phyloP scores from a whole-genome alignment of 2,329 filamentous ascomycete genomes.

The Epichloe hybrida region DNA sequence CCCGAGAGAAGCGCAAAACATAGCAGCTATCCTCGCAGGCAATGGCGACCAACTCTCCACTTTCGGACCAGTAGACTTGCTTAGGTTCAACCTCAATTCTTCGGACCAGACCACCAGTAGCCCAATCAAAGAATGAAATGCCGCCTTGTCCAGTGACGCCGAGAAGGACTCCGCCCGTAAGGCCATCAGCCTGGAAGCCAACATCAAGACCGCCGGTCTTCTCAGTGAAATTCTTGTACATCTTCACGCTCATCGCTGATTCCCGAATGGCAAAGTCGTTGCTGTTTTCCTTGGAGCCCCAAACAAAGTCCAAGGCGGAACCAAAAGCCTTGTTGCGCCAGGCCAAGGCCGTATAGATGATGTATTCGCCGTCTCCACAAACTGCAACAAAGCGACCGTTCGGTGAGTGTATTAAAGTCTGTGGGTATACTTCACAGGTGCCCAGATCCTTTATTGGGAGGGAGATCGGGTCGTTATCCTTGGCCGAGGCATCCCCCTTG shows the following conservation, averaged over 20 bases:
- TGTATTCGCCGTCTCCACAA: slow-evolving; percentile 95
- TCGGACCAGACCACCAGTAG: slow-evolving; percentile 73
- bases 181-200: slow-evolving; percentile 84
- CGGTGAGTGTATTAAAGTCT: slow-evolving; percentile 87
- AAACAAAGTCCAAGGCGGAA: slow-evolving; percentile 88
- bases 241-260: slow-evolving; percentile 84
- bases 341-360: slow-evolving; percentile 92
- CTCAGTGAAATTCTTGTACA: slow-evolving; percentile 96
- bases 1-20: slow-evolving; percentile 79
- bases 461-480: slow-evolving; percentile 78
- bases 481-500: slow-evolving; percentile 68
- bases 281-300: slow-evolving; percentile 93
- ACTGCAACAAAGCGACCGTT: slow-evolving; percentile 73
- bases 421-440: slow-evolving; percentile 91
- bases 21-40: slow-evolving; percentile 95
- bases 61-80: slow-evolving; percentile 93
- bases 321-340: slow-evolving; percentile 98
- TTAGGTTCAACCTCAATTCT: slow-evolving; percentile 72
- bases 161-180: slow-evolving; percentile 77
- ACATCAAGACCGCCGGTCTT: slow-evolving; percentile 81
- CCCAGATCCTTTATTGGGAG: slow-evolving; percentile 90
- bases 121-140: slow-evolving; percentile 94
- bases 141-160: slow-evolving; percentile 93
- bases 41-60: slow-evolving; percentile 80
- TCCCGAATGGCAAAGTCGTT: slow-evolving; percentile 98